Base-by-base conservation (phyloP, 176 grass and related monocot genomes). In the Oryza brachyantha region DNA sequence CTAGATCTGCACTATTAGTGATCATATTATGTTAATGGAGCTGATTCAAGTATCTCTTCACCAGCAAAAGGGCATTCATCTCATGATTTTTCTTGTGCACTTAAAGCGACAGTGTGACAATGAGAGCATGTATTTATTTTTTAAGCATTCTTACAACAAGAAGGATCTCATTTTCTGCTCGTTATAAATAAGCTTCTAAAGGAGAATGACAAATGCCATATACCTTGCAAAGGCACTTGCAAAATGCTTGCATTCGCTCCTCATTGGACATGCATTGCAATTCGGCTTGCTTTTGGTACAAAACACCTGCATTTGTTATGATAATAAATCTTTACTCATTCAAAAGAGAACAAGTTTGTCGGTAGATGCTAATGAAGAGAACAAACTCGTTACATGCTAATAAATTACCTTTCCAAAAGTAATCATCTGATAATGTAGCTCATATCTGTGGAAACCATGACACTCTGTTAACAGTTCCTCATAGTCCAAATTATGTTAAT, bases 381-480 rank as follows among this genome's bases (percentile, higher is more conserved):
- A 64, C 38, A 48, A 73, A 64, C 25, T 26, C 57, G 17, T 36
- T 0, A 48, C 68, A 79, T 80, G 55, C 13, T 75, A 67, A 70
- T 69, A 64, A 46, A 66, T 52, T 95, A 99, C 96, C 96, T 99
- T 99, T 61, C 96, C 96, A 77, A 95, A 99, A 61, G 96, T 99
- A 80, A 99, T 99, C 96, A 99, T 91, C 69, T 99, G 96, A 83
- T 99, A 99, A 74, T 99, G 96, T 83, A 99, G 88, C 71, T 99
- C 96, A 78, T 99, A 99, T 84, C 92, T 99, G 79, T 82, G 76
- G 66, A 91, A 62, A 64, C 14, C 42, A 4, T 88, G 45, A 78
- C 65, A 45, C 57, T 84, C 22, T 63, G 55, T 57, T 59, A 80
- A 61, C 4, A 70, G 55, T 75, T 64, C 19, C 16, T 79, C 29